These are phyloP conservation scores for Vitis rotundifolia DNA, from an alignment of 164 flowering plant species.

Conservation along the genomic window DNA sequence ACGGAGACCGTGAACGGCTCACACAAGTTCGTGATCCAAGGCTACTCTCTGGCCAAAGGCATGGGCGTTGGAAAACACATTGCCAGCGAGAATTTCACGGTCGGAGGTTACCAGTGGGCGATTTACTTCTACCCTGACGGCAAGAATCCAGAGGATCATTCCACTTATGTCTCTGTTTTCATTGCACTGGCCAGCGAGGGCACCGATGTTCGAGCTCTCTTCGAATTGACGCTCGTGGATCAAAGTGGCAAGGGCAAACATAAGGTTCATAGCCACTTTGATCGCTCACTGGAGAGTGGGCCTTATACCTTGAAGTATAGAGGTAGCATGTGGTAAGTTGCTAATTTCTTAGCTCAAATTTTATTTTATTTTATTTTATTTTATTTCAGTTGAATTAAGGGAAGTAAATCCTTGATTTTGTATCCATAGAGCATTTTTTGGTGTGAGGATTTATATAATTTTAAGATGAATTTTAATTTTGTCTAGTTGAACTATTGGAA, in stretches of 20 bases:
- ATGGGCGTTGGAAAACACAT: constrained; percentile 98
- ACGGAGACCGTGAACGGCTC: constrained; percentile 73
- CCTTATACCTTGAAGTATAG: constrained; percentile 53
- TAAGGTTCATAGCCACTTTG: constrained; percentile 54
- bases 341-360: neutral
- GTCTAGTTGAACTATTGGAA: no score
- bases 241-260: constrained; percentile 49
- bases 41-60: constrained; percentile 90
- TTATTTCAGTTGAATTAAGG: neutral
- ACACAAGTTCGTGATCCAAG: constrained; percentile 78
- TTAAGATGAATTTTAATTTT: no score
- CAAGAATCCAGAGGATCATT: constrained; percentile 89
- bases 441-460: no score
- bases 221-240: constrained; percentile 44
- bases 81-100: constrained; percentile 86
- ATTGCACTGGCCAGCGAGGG: constrained; percentile 59
- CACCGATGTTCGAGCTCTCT: constrained; percentile 49
- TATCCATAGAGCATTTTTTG: no score
- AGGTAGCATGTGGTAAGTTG: constrained; percentile 51
- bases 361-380: neutral
- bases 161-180: constrained; percentile 59
- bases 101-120: constrained; percentile 95
- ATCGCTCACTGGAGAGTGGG: constrained; percentile 50
- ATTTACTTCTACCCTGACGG: constrained; percentile 82
- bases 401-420: no score